These are phyloP conservation scores for Yamadazyma spencermartinsiae DNA, from an alignment of 1,139 yeast species.

Conservation along the genomic window DNA sequence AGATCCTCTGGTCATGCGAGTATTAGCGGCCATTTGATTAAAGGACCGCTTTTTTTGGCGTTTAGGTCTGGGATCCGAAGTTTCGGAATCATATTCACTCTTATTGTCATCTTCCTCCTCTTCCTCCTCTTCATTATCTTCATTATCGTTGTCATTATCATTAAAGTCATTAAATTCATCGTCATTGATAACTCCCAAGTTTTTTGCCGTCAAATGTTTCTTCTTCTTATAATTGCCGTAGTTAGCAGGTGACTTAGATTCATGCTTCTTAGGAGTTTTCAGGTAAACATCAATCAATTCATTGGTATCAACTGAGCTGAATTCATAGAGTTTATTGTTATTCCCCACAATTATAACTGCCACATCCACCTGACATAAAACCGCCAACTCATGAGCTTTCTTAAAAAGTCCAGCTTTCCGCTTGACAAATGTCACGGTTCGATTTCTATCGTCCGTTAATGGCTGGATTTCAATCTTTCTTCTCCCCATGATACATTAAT, in stretches of 20 bases:
- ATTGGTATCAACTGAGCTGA: constrained; percentile 67
- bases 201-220: constrained; percentile 18
- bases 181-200: constrained; percentile 9
- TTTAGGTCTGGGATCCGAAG: constrained; percentile 1
- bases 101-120: neutral
- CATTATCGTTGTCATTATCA: constrained; percentile 13
- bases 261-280: constrained; percentile 41
- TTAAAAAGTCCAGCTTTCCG: constrained; percentile 94
- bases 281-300: constrained; percentile 61
- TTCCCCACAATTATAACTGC: constrained; percentile 89
- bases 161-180: constrained; percentile 13
- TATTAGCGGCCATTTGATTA: neutral
- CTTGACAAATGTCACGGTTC: constrained; percentile 88
- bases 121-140: neutral
- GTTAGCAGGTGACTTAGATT: constrained; percentile 60
- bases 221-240: constrained; percentile 49
- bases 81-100: constrained; percentile 1
- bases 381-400: constrained; percentile 93
- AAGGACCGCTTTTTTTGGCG: constrained; percentile 1
- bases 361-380: constrained; percentile 88
- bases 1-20: neutral
- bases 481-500: constrained; percentile 72
- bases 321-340: constrained; percentile 80
- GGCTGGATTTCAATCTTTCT: constrained; percentile 95
- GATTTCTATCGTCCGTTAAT: constrained; percentile 82